Evolutionary conservation across 73 alveolate species (phyloP).

Genomic region (Urostyla sp.): DNA sequence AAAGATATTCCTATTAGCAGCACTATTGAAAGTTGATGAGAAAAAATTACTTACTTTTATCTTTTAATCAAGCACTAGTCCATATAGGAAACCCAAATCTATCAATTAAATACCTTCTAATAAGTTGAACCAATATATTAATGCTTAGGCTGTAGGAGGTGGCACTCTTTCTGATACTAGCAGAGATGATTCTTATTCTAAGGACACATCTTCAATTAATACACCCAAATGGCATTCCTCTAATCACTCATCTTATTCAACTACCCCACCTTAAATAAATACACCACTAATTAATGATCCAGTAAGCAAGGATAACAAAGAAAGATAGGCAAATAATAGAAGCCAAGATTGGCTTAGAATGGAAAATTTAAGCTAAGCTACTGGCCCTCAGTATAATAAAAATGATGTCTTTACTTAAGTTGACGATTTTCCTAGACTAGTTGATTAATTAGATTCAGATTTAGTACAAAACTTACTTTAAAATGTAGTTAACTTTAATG

Average conservation of each 20-base stretch:
- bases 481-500: constrained; percentile 45
- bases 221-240: constrained; percentile 68
- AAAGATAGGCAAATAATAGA: neutral
- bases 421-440: constrained; percentile 70
- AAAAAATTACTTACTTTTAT: constrained; percentile 57
- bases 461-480: constrained; percentile 36
- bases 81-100: constrained; percentile 57
- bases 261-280: constrained; percentile 58
- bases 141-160: constrained; percentile 29
- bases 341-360: constrained; percentile 1
- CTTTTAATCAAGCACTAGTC: constrained; percentile 66
- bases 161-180: constrained; percentile 14
- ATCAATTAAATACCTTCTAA: constrained; percentile 31
- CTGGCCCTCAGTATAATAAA: constrained; percentile 4
- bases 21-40: constrained; percentile 64
- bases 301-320: neutral
- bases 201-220: constrained; percentile 56
- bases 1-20: constrained; percentile 68
- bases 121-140: constrained; percentile 21
- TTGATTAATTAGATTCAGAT: constrained; percentile 53
- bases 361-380: neutral
- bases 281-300: constrained; percentile 53
- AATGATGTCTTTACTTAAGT: constrained; percentile 48
- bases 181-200: constrained; percentile 48
- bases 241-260: constrained; percentile 51